A percentile compares a stretch with the other conserved stretches of the same genome.
phyloP scores from a whole-genome alignment of 805 yeast species.

The Scheffersomyces stipitis region DNA sequence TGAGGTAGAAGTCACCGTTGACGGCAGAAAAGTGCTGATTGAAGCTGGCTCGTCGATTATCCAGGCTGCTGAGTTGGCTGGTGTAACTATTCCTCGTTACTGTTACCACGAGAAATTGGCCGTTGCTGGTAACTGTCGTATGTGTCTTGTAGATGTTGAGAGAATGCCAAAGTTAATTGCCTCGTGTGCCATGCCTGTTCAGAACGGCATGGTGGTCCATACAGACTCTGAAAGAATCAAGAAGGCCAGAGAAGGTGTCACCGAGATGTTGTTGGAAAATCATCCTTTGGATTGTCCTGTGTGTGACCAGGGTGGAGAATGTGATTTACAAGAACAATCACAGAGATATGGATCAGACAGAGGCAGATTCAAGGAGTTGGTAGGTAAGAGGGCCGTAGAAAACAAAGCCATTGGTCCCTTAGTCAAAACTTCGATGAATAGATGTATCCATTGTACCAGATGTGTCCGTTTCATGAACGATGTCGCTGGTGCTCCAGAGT shows the following conservation, averaged over 20 bases:
- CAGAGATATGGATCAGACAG: constrained; percentile 82
- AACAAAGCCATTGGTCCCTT: constrained; percentile 89
- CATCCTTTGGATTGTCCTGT: constrained; percentile 93
- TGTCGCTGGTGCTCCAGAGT: constrained; percentile 90
- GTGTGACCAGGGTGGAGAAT: constrained; percentile 94
- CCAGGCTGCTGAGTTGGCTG: constrained; percentile 91
- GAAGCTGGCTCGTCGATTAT: constrained; percentile 87
- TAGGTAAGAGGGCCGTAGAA: constrained; percentile 87
- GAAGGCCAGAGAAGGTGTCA: constrained; percentile 86
- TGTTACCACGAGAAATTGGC: constrained; percentile 91
- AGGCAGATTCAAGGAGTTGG: constrained; percentile 78
- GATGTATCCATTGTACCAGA: constrained; percentile 90
- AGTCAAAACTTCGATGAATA: constrained; percentile 86
- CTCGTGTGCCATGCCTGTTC: constrained; percentile 91
- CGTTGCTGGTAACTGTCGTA: constrained; percentile 89
- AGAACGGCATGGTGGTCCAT: constrained; percentile 82
- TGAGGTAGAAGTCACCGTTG: constrained; percentile 60
- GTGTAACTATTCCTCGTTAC: constrained; percentile 83
- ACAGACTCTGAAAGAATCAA: constrained; percentile 76
- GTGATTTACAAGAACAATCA: constrained; percentile 88
- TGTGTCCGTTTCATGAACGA: constrained; percentile 89
- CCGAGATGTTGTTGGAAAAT: constrained; percentile 83
- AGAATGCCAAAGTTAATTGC: constrained; percentile 88
- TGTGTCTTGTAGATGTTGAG: constrained; percentile 89
- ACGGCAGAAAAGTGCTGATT: constrained; percentile 71